These are phyloP conservation scores for Ilyonectria mors-panacis DNA, from an alignment of 2,329 filamentous ascomycete genomes.

Conservation along the genomic window DNA sequence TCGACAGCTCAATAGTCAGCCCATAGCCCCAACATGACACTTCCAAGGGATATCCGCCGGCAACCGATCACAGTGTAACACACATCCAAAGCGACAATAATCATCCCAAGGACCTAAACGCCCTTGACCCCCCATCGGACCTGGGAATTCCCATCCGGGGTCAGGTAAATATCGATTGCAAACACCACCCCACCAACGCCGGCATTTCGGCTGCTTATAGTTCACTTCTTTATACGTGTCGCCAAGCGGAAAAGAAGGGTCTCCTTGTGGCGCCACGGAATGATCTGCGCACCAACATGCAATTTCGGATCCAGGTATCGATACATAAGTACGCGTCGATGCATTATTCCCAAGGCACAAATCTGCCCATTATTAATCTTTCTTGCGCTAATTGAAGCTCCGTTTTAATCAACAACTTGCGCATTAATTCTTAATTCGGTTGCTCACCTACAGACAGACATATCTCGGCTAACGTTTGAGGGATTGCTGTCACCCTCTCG, in stretches of 20 bases:
- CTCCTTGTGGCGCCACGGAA: not conserved
- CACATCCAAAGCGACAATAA: not conserved
- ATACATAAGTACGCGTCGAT: not conserved
- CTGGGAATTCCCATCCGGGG: not conserved
- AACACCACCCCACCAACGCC: slow-evolving; percentile 11
- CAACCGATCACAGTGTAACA: not conserved
- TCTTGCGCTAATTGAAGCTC: not conserved
- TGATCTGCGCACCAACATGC: not conserved
- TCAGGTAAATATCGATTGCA: slow-evolving; percentile 2
- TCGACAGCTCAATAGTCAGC: slow-evolving; percentile 12
- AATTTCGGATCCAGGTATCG: not conserved
- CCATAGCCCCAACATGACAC: slow-evolving; percentile 10
- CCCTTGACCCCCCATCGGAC: not conserved
- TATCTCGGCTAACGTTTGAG: not conserved
- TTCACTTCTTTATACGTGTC: not conserved
- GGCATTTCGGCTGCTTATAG: not conserved
- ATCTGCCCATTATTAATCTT: not conserved
- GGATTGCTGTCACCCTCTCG: not conserved
- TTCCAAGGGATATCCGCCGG: not conserved
- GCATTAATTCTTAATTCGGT: not conserved
- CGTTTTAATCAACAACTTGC: not conserved
- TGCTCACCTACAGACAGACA: too few relatives aligned
- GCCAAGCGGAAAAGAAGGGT: not conserved
- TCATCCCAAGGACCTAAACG: slow-evolving; percentile 7
- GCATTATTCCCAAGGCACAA: not conserved